Evolutionary conservation across 2,329 filamentous ascomycete genomes (phyloP), one percentile per base, ranked within the genome.

Genomic region (Botryotinia narcissicola): DNA sequence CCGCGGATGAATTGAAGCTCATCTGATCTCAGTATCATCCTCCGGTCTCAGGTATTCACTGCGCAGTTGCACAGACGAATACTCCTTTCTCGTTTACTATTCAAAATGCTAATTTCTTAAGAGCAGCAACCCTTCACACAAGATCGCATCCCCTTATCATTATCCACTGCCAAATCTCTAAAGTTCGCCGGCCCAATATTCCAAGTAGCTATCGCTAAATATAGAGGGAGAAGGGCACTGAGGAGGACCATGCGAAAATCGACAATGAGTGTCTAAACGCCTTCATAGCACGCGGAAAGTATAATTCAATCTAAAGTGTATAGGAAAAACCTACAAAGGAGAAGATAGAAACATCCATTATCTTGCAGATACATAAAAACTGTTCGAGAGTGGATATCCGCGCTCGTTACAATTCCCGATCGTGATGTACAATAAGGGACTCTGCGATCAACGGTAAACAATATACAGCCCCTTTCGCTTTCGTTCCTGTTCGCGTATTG

Each of bases 101-200:
- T 16, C 22, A 61, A 1, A 16, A n/a, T 18, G 12, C 59, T 61
- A 37, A 40, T n/a, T 25, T 4, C 59, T n/a, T 37, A 25, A 40
- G 4, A 61, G 59, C 35, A 61, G 35, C 35, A 61, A 25, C 10
- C 59, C 35, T 61, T 7, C 22, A 16, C n/a, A 9, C 22, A n/a
- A 7, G 37, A 14, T 25, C 35, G 3, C 35, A 8, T 7, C 3
- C 32, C 32, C 12, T 61, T 10, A 25, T 12, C 20, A 61, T 6
- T 16, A 8, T 16, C 8, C n/a, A 8, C 16, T 54, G 51, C 51
- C 14, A 6, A 57, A 57, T 57, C 14, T 29, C 51, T 57, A 32
- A 18, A 29, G 1, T n/a, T 29, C 3, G n/a, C 6, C n/a, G n/a
- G 29, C n/a, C 5, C n/a, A 6, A 29, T 0, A 8, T 29, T 29